Percentiles rank a stretch among this genome's conserved stretches.
phyloP scores from a whole-genome alignment of 306 rosid species.

The Crotalaria pallida region DNA sequence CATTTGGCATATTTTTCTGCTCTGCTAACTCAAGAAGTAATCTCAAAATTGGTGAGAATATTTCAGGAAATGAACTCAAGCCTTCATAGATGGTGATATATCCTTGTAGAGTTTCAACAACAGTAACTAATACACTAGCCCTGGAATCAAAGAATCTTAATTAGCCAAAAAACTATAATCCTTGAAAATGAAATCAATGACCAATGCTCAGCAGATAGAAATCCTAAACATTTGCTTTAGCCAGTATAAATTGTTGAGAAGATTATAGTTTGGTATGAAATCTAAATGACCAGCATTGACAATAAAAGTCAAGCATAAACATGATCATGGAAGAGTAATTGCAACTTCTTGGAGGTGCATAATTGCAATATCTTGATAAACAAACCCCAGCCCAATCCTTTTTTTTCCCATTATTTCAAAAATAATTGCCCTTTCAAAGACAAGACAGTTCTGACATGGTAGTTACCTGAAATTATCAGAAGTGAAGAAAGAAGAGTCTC shows the following conservation, averaged over 20 bases:
- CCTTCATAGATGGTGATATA: conserved; percentile 45
- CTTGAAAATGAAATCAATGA: neutral
- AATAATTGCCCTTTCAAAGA: neutral
- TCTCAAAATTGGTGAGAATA: conserved; percentile 55
- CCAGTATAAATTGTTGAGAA: neutral
- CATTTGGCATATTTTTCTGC: conserved; percentile 47
- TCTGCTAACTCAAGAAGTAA: conserved; percentile 46
- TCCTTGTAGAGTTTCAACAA: conserved; percentile 61
- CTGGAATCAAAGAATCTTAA: conserved; percentile 37
- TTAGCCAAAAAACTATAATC: conserved; percentile 13
- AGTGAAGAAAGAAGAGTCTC: conserved; percentile 46
- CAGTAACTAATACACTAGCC: conserved; percentile 55
- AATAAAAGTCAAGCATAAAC: neutral
- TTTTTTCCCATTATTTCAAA: neutral
- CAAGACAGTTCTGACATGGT: neutral
- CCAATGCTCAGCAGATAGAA: neutral
- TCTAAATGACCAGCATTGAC: neutral
- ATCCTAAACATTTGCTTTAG: neutral
- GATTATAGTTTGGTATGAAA: neutral
- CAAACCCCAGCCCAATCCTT: neutral
- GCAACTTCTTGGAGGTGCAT: neutral
- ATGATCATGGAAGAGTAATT: neutral
- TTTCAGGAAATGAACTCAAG: conserved; percentile 78
- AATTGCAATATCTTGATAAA: neutral
- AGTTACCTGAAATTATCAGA: conserved; percentile 68